Conservation (phyloP, 1,284 basidiomycete species). For the Rhodotorula sp. region DNA sequence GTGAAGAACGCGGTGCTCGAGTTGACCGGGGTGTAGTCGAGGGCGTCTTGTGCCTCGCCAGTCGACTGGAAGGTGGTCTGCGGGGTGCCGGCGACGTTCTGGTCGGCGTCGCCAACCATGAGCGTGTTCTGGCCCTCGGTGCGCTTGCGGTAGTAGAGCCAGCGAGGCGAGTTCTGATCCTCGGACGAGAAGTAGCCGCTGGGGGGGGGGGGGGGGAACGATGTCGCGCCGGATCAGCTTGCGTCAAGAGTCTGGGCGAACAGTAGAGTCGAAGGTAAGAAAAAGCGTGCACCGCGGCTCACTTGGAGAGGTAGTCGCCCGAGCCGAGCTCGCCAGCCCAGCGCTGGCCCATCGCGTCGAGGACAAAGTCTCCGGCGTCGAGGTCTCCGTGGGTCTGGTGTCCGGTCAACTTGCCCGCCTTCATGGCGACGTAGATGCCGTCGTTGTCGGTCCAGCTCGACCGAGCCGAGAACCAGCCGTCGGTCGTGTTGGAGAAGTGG, state of each 20-base stretch:
- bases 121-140: constrained; percentile 92
- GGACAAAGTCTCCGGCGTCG: constrained; percentile 68
- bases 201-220: no score
- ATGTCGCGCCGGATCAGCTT: constrained; percentile 57
- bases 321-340: constrained; percentile 96
- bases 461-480: constrained; percentile 87
- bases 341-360: constrained; percentile 89
- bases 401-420: constrained; percentile 70
- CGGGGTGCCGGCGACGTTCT: constrained; percentile 70
- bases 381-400: constrained; percentile 45
- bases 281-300: neutral
- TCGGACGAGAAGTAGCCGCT: constrained; percentile 39
- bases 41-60: constrained; percentile 71
- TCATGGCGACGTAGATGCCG: constrained; percentile 78
- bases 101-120: constrained; percentile 72
- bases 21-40: constrained; percentile 56
- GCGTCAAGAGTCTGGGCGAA: constrained; percentile 3
- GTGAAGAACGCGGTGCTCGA: constrained; percentile 81
- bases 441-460: constrained; percentile 78
- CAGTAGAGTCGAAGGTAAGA: neutral
- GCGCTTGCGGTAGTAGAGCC: constrained; percentile 86
- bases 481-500: constrained; percentile 67
- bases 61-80: constrained; percentile 59
- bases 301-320: constrained; percentile 51
- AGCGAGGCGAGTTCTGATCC: constrained; percentile 65